These are phyloP conservation scores for Colletotrichum sp. DNA, from an alignment of 2,329 filamentous ascomycete genomes.

Conservation along the genomic window DNA sequence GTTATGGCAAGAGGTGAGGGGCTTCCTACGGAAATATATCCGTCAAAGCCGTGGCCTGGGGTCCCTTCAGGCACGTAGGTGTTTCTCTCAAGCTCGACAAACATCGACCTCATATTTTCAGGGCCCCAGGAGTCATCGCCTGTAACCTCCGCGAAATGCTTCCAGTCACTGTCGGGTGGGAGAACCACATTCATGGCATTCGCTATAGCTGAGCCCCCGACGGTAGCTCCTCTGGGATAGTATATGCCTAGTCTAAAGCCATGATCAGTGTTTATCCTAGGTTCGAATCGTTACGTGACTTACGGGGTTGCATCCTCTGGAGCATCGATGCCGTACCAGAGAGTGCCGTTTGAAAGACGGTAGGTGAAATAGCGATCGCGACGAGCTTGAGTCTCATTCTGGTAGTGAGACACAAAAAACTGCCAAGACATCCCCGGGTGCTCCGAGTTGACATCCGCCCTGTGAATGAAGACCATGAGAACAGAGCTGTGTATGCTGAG, in stretches of 20 bases:
- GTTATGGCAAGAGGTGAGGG: no score
- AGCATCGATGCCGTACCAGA: constrained; percentile 22
- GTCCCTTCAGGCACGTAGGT: constrained; percentile 41
- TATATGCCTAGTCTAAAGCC: constrained; percentile 23
- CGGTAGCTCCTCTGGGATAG: constrained; percentile 30
- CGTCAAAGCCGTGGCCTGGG: constrained; percentile 53
- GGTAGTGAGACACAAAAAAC: constrained; percentile 25
- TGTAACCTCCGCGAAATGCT: constrained; percentile 51
- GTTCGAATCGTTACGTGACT: not conserved
- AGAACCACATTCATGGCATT: constrained; percentile 49
- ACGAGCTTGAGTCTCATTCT: constrained; percentile 17
- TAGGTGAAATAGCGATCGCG: constrained; percentile 22
- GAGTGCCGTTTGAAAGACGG: constrained; percentile 15
- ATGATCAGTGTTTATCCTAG: not conserved
- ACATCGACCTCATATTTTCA: constrained; percentile 55
- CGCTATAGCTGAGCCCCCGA: constrained; percentile 40
- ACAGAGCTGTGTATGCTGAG: not conserved
- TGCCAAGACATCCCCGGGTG: constrained; percentile 15
- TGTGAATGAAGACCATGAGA: not conserved
- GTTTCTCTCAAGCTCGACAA: constrained; percentile 50
- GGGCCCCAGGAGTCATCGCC: constrained; percentile 55
- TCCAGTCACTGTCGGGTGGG: constrained; percentile 55
- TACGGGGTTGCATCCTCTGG: constrained; percentile 22
- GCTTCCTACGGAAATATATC: constrained; percentile 41
- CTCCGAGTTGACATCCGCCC: not conserved